These are phyloP conservation scores for Phyllostachys edulis DNA, from an alignment of 176 grass and related monocot genomes.

Conservation along the genomic window DNA sequence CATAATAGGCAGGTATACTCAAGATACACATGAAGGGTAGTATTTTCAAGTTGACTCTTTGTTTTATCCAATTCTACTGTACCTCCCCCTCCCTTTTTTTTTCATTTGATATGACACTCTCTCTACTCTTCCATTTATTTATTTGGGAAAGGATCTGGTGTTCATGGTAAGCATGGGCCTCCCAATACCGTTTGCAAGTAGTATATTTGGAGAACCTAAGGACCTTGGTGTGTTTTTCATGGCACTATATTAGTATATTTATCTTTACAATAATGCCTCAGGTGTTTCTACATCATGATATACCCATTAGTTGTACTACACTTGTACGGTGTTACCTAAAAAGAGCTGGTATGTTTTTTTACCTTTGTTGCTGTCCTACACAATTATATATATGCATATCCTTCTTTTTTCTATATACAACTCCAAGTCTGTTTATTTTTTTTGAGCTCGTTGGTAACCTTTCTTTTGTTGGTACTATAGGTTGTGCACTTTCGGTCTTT, in stretches of 20 bases:
- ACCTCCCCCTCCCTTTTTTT: background rate
- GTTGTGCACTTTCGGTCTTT: slow-evolving; percentile 86
- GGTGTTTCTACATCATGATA: background rate
- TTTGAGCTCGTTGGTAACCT: background rate
- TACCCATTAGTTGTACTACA: background rate
- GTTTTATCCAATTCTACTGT: slow-evolving; percentile 14
- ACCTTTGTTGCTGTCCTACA: slow-evolving; percentile 4
- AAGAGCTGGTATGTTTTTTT: slow-evolving; percentile 1
- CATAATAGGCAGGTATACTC: slow-evolving; percentile 88
- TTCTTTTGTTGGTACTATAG: slow-evolving; percentile 42
- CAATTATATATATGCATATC: background rate
- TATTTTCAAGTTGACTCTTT: slow-evolving; percentile 8
- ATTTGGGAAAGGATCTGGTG: slow-evolving; percentile 15
- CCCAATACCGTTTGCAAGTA: background rate
- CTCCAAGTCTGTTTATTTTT: background rate
- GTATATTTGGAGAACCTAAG: background rate
- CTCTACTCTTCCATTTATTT: slow-evolving; percentile 5
- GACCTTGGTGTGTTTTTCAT: slow-evolving; percentile 13
- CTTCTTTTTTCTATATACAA: slow-evolving; percentile 11
- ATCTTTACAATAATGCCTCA: background rate
- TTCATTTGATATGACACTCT: background rate
- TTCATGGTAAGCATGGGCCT: slow-evolving; percentile 13
- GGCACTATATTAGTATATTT: background rate
- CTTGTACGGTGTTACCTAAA: background rate
- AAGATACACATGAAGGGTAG: slow-evolving; percentile 18